Conservation (phyloP, 2,329 filamentous ascomycete species). For the Alternaria burnsii region DNA sequence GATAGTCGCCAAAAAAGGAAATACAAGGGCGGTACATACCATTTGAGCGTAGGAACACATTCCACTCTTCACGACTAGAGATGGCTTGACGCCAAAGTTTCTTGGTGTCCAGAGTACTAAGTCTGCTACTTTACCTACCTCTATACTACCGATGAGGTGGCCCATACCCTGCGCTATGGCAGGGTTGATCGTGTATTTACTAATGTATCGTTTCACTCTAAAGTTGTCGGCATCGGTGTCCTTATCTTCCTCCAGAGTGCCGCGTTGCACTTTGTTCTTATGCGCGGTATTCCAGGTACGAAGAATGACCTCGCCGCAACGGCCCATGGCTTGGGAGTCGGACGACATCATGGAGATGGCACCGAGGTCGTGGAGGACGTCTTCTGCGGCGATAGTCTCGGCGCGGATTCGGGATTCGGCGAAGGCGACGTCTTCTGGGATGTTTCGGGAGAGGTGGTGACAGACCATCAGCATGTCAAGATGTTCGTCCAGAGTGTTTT, state of each 20-base stretch:
- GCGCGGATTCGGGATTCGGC: conserved; percentile 93
- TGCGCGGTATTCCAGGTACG: conserved; percentile 97
- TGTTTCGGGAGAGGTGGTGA: conserved; percentile 90
- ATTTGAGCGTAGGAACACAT: conserved; percentile 85
- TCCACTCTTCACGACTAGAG: conserved; percentile 83
- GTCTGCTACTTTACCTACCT: conserved; percentile 90
- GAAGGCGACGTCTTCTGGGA: conserved; percentile 94
- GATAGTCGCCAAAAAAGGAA: neutral
- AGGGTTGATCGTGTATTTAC: conserved; percentile 96
- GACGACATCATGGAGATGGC: conserved; percentile 98
- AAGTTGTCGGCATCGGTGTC: conserved; percentile 86
- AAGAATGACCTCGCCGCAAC: conserved; percentile 90
- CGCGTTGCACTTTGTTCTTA: conserved; percentile 92
- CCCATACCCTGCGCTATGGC: conserved; percentile 89
- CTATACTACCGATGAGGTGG: conserved; percentile 85
- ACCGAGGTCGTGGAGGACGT: conserved; percentile 92
- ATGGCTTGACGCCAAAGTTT: conserved; percentile 88
- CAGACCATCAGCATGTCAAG: conserved; percentile 99
- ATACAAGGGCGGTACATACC: conserved; percentile 60
- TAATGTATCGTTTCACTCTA: conserved; percentile 89
- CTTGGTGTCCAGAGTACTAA: conserved; percentile 85
- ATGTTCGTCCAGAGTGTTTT: conserved; percentile 94
- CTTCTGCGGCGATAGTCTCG: conserved; percentile 95
- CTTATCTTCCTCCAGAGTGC: conserved; percentile 77
- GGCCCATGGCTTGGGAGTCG: conserved; percentile 96